These are phyloP conservation scores for Gossypium trilobum DNA, from an alignment of 441 rosid genomes.

Conservation along the genomic window DNA sequence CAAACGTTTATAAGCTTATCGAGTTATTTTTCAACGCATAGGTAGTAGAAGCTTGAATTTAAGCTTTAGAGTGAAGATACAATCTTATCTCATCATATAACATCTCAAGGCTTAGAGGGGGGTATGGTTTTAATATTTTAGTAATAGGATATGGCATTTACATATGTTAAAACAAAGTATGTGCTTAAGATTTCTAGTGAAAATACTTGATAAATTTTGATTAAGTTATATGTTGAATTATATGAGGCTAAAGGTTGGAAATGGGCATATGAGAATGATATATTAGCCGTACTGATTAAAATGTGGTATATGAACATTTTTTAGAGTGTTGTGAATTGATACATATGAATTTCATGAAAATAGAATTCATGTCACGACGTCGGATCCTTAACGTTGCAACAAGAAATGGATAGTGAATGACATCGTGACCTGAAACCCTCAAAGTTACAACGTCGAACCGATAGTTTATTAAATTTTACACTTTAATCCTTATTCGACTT, in stretches of 20 bases:
- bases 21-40: no score
- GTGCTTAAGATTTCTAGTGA: no score
- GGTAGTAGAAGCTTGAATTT: no score
- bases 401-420: neutral
- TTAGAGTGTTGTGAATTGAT: neutral
- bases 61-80: no score
- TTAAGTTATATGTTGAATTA: neutral
- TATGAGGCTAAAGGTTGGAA: neutral
- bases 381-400: neutral
- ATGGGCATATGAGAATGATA: no score
- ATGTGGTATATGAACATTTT: neutral
- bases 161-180: no score
- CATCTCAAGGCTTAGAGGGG: no score
- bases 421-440: neutral
- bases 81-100: no score
- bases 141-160: no score
- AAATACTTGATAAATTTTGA: no score
- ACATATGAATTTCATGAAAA: neutral
- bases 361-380: neutral
- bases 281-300: neutral
- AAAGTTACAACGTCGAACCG: neutral
- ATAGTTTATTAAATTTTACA: neutral
- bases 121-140: no score
- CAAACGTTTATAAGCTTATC: no score
- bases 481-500: neutral